phyloP scores from a whole-genome alignment of 345 rosid genomes.

The Camelina hispida region DNA sequence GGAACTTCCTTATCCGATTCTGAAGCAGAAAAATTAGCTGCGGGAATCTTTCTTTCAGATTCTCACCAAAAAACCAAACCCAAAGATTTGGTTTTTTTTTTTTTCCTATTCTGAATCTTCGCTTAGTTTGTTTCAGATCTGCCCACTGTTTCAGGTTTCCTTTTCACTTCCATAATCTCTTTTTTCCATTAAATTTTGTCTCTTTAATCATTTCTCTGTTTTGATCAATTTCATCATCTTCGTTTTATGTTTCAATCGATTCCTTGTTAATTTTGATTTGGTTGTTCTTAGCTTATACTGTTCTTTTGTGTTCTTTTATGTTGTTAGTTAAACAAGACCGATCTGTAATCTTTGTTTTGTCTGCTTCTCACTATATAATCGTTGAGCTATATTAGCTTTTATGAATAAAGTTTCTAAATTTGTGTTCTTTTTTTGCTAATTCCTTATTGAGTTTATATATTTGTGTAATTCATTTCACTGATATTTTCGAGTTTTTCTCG shows the following conservation, averaged over 20 bases:
- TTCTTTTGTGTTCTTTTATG: neutral
- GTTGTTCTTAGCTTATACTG: conserved; percentile 1
- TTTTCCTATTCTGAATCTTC: conserved; percentile 16
- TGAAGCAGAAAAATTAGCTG: conserved; percentile 40
- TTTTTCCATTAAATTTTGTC: neutral
- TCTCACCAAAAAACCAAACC: conserved; percentile 8
- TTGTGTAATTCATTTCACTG: neutral
- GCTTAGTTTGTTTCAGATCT: conserved; percentile 35
- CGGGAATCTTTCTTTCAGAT: conserved; percentile 38
- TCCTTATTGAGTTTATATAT: conserved; percentile 13
- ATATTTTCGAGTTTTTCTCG: neutral
- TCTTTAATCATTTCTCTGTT: conserved; percentile 3
- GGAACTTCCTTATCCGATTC: conserved; percentile 43
- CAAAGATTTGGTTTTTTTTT: neutral
- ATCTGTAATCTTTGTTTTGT: conserved; percentile 30
- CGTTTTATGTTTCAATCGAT: neutral
- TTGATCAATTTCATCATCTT: conserved; percentile 23
- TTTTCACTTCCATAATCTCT: neutral
- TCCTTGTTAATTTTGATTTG: neutral
- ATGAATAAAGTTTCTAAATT: neutral
- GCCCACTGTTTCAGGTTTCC: conserved; percentile 35
- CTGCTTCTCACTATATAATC: conserved; percentile 24
- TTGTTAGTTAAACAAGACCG: conserved; percentile 7
- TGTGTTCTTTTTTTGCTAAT: neutral
- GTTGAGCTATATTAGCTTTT: conserved; percentile 19